Evolutionary conservation across 768 basidiomycete species (phyloP), one percentile per base, ranked within the genome.

Genomic region (Peribolospora baueri): DNA sequence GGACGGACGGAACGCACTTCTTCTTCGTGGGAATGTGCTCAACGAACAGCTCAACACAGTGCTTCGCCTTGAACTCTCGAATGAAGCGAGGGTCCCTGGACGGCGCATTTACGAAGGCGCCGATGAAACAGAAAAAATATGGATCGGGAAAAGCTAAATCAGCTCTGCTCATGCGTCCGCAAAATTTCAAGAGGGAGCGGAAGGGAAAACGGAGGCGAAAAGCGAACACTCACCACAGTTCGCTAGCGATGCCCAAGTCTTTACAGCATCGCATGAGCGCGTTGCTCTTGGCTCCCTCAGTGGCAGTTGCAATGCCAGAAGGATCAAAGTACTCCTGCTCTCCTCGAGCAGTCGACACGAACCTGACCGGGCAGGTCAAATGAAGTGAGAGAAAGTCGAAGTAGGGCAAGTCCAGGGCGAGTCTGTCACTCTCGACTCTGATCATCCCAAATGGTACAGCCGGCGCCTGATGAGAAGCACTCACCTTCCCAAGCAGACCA

Each of bases 201-300:
- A 5, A 43, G 39, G 1, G 52, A 53, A 10, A n/a, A 5, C n/a
- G 43, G 41, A 36, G 42, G 8, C 11, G 47, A 46, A 40, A 37
- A 42, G 5, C 36, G 39, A 3, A 5, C n/a, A 59, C 74, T 58
- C 60, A 87, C 88, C 91, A 95, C 36, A 97, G 77, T 68, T 95
- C 91, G 66, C 86, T 88, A 0, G 91, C 91, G 61, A 97, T 74
- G 8, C 91, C 91, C 46, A 97, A 70, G 64, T 97, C 91, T 65
- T 97, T 97, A 70, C 85, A 88, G 67, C 91, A 95, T 41, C 91
- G 73, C 90, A 95, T 93, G 40, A 97, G 71, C 0, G 91, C 91
- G 59, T 97, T 97, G 65, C 84, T 86, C 68, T 95, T 97, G 70
- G 82, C 85, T 0, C 81, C 86, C 66, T 97, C 91, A 0, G 82